Percentiles rank a stretch among this genome's conserved stretches.
These are phyloP conservation scores for Margaritispora aquatica DNA, from an alignment of 495 filamentous ascomycete species.

Conservation along the genomic window DNA sequence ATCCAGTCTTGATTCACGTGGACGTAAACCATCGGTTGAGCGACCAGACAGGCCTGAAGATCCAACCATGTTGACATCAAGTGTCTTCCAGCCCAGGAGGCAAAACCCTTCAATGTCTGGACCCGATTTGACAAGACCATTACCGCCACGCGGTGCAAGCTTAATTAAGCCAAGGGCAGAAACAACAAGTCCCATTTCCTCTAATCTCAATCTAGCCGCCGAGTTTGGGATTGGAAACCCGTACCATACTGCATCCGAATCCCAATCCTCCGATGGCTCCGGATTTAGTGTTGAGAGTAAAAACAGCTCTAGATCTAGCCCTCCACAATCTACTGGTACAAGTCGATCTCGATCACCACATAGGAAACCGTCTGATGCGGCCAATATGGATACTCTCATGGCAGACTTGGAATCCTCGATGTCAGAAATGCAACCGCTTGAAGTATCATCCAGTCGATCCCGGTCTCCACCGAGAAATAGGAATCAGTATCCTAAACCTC, in stretches of 20 bases:
- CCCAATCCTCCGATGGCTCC: conserved; percentile 64
- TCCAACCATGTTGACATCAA: not conserved
- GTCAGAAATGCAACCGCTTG: conserved; percentile 26
- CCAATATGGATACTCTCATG: conserved; percentile 42
- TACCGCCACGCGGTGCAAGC: conserved; percentile 40
- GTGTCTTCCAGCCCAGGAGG: conserved; percentile 1
- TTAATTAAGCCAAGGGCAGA: conserved; percentile 33
- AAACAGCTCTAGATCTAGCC: conserved; percentile 68
- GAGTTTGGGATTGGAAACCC: conserved; percentile 48
- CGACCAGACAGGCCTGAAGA: not conserved
- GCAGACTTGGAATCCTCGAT: conserved; percentile 46
- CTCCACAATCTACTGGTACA: conserved; percentile 33
- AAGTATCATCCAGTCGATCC: conserved; percentile 8
- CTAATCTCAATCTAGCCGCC: conserved; percentile 39
- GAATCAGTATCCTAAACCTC: conserved; percentile 9
- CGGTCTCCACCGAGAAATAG: conserved; percentile 12
- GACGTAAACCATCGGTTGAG: conserved; percentile 27
- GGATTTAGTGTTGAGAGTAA: conserved; percentile 56
- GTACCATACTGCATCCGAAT: conserved; percentile 59
- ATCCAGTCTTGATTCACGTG: conserved; percentile 30
- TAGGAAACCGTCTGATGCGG: conserved; percentile 16
- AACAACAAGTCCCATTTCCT: conserved; percentile 11
- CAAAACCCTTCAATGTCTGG: conserved; percentile 39
- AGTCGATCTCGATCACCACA: not conserved
- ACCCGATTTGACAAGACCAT: conserved; percentile 40